Base-by-base conservation (phyloP, 2,329 filamentous ascomycete species). In the Pseudogymnoascus destructans region DNA sequence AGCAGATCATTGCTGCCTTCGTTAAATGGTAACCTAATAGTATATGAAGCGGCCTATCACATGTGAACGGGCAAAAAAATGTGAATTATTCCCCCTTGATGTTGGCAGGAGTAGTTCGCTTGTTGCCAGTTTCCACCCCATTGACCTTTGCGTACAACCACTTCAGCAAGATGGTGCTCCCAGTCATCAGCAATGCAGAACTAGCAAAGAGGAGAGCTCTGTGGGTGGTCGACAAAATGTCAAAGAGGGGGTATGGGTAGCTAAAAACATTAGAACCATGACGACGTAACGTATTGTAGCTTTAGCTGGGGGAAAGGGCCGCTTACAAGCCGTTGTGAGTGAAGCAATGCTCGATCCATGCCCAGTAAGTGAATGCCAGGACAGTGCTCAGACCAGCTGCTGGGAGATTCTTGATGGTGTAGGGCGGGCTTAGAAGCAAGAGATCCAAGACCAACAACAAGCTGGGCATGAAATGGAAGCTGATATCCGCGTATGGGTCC, bases 201-300 rank as follows among this genome's bases (percentile, higher is more conserved):
- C 80, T 73, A 0, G 76, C 76, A 64, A 95, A 95, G 8, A 95
- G 74, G 0, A 79, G 72, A 7, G 83, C 73, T 17, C 91, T 79
- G 66, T 89, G 84, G 55, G 73, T 68, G 0, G 82, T 86, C 55
- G 75, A 77, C 40, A 95, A 73, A 46, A 87, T 69, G 7, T 76
- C 83, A 63, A 96, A 92, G 23, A 95, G 78, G 1, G 91, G 90
- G 70, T 96, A 95, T 0, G 90, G 89, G 65, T 95, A 95, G 75
- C 84, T 86, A 64, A 70, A 75, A 30, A 46, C 19, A 25, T 36
- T 40, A 56, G 54, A 19, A 19, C 32, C 32, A 23, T 25, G 11
- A 13, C 9, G 9, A 30, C 32, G n/a, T 5, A 55, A 57, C 33
- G 33, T 25, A 55, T 49, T 19, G 10, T 21, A 36, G 2, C 17